These are phyloP conservation scores for Spinacia oleracea DNA, from an alignment of 179 eudicot genomes.

Conservation along the genomic window DNA sequence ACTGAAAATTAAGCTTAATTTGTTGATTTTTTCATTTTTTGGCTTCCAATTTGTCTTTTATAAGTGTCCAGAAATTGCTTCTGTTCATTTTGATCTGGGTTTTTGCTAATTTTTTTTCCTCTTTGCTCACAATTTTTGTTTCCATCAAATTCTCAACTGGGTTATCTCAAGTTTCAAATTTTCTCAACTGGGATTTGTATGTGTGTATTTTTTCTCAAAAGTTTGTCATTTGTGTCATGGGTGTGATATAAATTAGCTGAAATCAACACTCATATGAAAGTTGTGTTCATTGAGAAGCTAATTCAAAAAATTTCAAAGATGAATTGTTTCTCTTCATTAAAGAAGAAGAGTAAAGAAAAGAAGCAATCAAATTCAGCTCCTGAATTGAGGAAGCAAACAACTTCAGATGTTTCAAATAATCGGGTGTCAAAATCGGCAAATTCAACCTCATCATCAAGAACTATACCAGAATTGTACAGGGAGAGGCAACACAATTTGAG, in stretches of 20 bases:
- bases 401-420: constrained; percentile 25
- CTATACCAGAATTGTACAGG: constrained; percentile 59
- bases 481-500: constrained; percentile 62
- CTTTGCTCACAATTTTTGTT: not conserved
- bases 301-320: constrained; percentile 32
- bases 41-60: not conserved
- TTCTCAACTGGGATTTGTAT: constrained; percentile 12
- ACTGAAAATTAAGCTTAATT: not conserved
- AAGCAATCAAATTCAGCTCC: constrained; percentile 61
- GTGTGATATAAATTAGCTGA: constrained; percentile 7
- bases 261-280: constrained; percentile 19
- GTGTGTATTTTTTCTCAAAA: no score
- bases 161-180: not conserved
- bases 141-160: constrained; percentile 17
- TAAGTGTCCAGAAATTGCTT: not conserved
- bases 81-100: constrained; percentile 7
- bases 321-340: constrained; percentile 65
- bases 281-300: constrained; percentile 20
- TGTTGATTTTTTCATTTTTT: not conserved
- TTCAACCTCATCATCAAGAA: constrained; percentile 55
- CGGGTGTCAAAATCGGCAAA: constrained; percentile 57
- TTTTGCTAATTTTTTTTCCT: not conserved
- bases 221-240: not conserved
- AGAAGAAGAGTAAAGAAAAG: constrained; percentile 36
- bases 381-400: constrained; percentile 39